These are phyloP conservation scores for Peniophora sp. DNA, from an alignment of 1,284 basidiomycete species.

Conservation along the genomic window DNA sequence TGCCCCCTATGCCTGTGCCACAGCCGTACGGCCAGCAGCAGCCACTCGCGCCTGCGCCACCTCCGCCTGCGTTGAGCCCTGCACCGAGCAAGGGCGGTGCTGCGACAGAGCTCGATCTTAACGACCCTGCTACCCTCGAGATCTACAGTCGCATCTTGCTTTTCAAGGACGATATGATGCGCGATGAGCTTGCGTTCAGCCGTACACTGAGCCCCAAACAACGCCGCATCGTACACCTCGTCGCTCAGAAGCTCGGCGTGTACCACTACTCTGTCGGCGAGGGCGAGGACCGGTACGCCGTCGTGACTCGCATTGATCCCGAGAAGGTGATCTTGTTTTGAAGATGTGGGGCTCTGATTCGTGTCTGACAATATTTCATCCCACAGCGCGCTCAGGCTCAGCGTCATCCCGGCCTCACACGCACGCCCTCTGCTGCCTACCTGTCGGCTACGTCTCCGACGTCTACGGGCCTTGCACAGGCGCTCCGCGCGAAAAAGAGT, in stretches of 20 bases:
- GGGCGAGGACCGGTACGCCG: conserved; percentile 87
- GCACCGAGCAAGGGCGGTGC: conserved; percentile 46
- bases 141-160: conserved; percentile 95
- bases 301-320: conserved; percentile 83
- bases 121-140: conserved; percentile 91
- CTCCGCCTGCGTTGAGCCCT: conserved; percentile 50
- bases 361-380: conserved; percentile 2
- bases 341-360: conserved; percentile 3
- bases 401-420: conserved; percentile 54
- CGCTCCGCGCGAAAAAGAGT: conserved; percentile 86
- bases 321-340: conserved; percentile 42
- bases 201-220: conserved; percentile 80
- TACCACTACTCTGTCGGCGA: conserved; percentile 93
- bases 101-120: conserved; percentile 82
- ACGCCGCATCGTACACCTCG: conserved; percentile 88
- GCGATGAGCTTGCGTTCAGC: conserved; percentile 95
- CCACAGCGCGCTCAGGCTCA: conserved; percentile 23
- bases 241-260: conserved; percentile 92
- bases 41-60: conserved; percentile 25
- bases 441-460: conserved; percentile 47
- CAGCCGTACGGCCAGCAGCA: conserved; percentile 39
- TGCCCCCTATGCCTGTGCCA: conserved; percentile 51
- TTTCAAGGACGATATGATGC: conserved; percentile 98
- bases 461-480: conserved; percentile 28
- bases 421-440: conserved; percentile 61